Percentiles rank a stretch among this genome's conserved stretches.
phyloP scores from a whole-genome alignment of 2,329 filamentous ascomycete genomes.

The Penicillium sp. region DNA sequence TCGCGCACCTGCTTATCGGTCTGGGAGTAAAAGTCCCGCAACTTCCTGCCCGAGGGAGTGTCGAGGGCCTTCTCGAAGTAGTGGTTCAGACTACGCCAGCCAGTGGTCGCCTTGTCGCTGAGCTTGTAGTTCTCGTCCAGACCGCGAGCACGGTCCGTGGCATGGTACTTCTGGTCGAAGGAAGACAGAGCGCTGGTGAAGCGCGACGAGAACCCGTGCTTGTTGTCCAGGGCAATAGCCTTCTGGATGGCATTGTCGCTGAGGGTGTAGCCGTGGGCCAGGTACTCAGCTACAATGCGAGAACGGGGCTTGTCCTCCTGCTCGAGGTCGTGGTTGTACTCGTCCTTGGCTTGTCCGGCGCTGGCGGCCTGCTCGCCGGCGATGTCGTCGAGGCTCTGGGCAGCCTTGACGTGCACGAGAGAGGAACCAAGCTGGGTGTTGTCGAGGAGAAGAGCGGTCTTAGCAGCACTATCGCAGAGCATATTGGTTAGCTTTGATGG shows the following conservation, averaged over 20 bases:
- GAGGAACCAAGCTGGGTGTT: constrained; percentile 80
- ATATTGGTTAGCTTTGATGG: neutral
- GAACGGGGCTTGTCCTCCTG: constrained; percentile 96
- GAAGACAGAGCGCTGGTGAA: constrained; percentile 68
- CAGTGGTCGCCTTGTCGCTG: constrained; percentile 59
- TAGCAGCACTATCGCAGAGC: constrained; percentile 55
- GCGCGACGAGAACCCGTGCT: constrained; percentile 72
- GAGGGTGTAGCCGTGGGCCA: constrained; percentile 85
- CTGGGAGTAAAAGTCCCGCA: constrained; percentile 78
- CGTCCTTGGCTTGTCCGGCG: constrained; percentile 48
- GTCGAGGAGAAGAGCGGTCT: constrained; percentile 91
- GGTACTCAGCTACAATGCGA: constrained; percentile 90
- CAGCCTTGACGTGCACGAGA: constrained; percentile 68
- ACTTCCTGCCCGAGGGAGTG: constrained; percentile 78
- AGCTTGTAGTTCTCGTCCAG: constrained; percentile 80
- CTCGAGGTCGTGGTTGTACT: constrained; percentile 62
- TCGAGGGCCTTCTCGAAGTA: constrained; percentile 92
- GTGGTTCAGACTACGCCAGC: constrained; percentile 61
- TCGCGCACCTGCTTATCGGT: constrained; percentile 84
- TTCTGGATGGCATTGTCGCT: constrained; percentile 67
- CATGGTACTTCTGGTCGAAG: constrained; percentile 79
- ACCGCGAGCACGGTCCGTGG: constrained; percentile 72
- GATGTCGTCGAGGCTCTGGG: constrained; percentile 57
- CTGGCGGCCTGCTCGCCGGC: constrained; percentile 52
- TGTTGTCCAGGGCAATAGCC: constrained; percentile 77